Percentiles rank a stretch among this genome's conserved stretches.
Conservation (phyloP, 2,329 filamentous ascomycete genomes). For the Tolypocladium nubicola region DNA sequence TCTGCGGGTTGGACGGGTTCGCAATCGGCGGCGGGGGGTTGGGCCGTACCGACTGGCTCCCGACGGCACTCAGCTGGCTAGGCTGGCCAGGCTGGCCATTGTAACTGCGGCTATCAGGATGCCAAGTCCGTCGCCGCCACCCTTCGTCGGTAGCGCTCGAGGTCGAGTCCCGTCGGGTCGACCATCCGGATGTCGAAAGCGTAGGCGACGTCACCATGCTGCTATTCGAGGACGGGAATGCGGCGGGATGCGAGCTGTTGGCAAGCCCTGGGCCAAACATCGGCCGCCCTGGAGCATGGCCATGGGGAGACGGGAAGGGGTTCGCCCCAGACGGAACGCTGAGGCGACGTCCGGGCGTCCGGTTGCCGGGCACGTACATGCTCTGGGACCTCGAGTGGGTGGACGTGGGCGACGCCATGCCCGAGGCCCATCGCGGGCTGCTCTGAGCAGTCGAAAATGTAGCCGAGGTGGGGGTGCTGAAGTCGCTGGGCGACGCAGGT, state of each 20-base stretch:
- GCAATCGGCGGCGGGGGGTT: slow-evolving; percentile 40
- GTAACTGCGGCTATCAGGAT: slow-evolving; percentile 63
- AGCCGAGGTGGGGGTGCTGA: slow-evolving; percentile 73
- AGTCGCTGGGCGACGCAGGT: slow-evolving; percentile 59
- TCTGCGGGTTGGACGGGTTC: slow-evolving; percentile 40
- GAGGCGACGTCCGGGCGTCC: slow-evolving; percentile 61
- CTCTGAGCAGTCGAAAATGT: slow-evolving; percentile 68
- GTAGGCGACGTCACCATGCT: slow-evolving; percentile 57
- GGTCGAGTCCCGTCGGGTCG: slow-evolving; percentile 51
- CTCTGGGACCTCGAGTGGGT: slow-evolving; percentile 59
- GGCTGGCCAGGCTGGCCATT: slow-evolving; percentile 52
- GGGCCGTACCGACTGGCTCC: slow-evolving; percentile 53
- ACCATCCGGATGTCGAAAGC: slow-evolving; percentile 49
- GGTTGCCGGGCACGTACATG: slow-evolving; percentile 54
- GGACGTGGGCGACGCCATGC: slow-evolving; percentile 61
- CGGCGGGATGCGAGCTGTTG: slow-evolving; percentile 42
- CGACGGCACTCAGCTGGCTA: slow-evolving; percentile 66
- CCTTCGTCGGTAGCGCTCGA: slow-evolving; percentile 58
- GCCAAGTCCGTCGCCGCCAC: slow-evolving; percentile 81
- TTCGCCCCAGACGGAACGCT: slow-evolving; percentile 71
- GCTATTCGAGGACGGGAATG: slow-evolving; percentile 47
- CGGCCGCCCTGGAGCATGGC: slow-evolving; percentile 43
- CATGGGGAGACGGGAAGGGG: slow-evolving; percentile 60
- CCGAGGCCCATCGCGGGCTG: slow-evolving; percentile 64
- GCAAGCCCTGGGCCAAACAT: slow-evolving; percentile 41